Evolutionary conservation across 2,329 filamentous ascomycete genomes (phyloP).

Genomic region (Purpureocillium lavendulum): DNA sequence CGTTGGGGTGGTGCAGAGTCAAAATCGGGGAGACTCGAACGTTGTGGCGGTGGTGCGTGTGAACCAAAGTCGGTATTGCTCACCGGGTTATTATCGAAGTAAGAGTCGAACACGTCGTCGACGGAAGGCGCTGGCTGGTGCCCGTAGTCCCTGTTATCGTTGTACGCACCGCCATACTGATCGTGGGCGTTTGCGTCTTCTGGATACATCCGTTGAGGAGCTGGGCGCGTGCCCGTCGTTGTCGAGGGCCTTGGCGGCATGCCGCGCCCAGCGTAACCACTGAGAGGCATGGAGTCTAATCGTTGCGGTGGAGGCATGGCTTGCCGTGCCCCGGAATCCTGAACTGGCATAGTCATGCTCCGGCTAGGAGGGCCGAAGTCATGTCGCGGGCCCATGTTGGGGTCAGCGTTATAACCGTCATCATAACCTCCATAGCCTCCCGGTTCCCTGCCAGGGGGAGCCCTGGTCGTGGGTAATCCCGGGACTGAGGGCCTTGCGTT

Average conservation of each 20-base stretch:
- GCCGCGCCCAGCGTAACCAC: slow-evolving; percentile 33
- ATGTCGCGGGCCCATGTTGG: slow-evolving; percentile 23
- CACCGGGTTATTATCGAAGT: slow-evolving; percentile 26
- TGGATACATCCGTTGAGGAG: slow-evolving; percentile 44
- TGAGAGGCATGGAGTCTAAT: slow-evolving; percentile 37
- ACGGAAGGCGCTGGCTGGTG: slow-evolving; percentile 26
- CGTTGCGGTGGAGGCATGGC: slow-evolving; percentile 25
- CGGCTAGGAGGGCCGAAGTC: slow-evolving; percentile 44
- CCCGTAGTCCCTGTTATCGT: slow-evolving; percentile 23
- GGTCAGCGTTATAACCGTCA: slow-evolving; percentile 14
- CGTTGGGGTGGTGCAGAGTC: slow-evolving; percentile 27
- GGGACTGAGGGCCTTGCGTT: slow-evolving; percentile 15
- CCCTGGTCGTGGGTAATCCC: slow-evolving; percentile 20
- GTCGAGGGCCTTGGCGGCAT: slow-evolving; percentile 48
- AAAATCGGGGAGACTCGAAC: slow-evolving; percentile 30
- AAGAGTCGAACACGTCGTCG: slow-evolving; percentile 47
- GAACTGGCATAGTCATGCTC: slow-evolving; percentile 54
- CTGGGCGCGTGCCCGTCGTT: slow-evolving; percentile 41
- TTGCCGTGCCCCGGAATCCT: slow-evolving; percentile 33
- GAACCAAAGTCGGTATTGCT: slow-evolving; percentile 15
- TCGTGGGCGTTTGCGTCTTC: slow-evolving; percentile 26
- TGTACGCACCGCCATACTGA: slow-evolving; percentile 21
- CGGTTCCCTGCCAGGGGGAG: slow-evolving; percentile 16
- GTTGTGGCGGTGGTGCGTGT: slow-evolving; percentile 11
- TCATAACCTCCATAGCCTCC: slow-evolving; percentile 18